Evolutionary conservation across 495 filamentous ascomycete genomes (phyloP), one percentile per base, ranked within the genome.

Genomic region (Penicillium daleae): DNA sequence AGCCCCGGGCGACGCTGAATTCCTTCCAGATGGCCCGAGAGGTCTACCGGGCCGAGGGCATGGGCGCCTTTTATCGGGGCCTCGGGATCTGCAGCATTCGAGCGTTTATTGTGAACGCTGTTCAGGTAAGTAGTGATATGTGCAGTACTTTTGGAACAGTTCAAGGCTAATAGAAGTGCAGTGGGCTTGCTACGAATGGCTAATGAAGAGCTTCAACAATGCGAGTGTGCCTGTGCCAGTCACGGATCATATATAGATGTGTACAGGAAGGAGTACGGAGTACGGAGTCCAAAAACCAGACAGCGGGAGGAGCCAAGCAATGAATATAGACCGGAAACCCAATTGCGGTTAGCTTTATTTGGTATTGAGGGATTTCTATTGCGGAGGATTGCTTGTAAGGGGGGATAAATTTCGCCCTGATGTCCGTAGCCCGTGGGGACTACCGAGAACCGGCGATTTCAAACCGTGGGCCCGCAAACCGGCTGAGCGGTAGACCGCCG

Each of bases 121-220:
- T 82, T 33, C 83, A 84, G 74, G 83, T 85, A 75, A 60, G 78
- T 4, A 3, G 0, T 0, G 22, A 35, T 13, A 31, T n/a, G 54
- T 26, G 13, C 15, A 24, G 29, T 6, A 27, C 32, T 48, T 0
- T 21, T 60, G 19, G 29, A 4, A 19, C 32, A 29, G 4, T 24
- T 12, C 39, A 37, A 42, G 6, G 53, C 59, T 72, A 26, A 62
- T 54, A 27, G 50, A 42, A 17, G 33, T 53, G 6, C 46, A 97
- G 81, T 97, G 91, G 91, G 88, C 87, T 4, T 85, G 91, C 31
- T 96, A 95, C 76, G 91, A 95, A 77, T 91, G 88, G 87, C 80
- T 90, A 66, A 91, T 95, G 87, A 77, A 71, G 56, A 72, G 67
- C 49, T 65, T 81, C 32, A 73, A 69, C 37, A 60, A 54, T 59